A percentile compares a stretch with the other conserved stretches of the same genome.
These are phyloP conservation scores for Escallonia herrerae DNA, from an alignment of 129 eudicot species.

Conservation along the genomic window DNA sequence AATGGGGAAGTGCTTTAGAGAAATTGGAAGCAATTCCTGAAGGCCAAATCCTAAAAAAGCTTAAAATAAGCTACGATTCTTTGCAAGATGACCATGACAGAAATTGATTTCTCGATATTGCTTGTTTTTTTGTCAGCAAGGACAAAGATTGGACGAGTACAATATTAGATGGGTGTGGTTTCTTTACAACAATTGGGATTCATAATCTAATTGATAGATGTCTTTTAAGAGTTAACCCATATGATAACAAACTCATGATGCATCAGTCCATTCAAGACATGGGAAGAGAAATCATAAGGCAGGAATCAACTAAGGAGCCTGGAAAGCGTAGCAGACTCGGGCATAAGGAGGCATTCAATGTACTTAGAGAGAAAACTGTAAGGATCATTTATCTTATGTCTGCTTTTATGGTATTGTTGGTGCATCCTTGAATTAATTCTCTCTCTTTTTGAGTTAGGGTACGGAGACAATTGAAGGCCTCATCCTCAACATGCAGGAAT, in stretches of 20 bases:
- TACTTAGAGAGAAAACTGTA: slow-evolving; percentile 6
- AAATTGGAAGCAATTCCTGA: slow-evolving; percentile 25
- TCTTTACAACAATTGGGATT: slow-evolving; percentile 23
- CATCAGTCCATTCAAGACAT: slow-evolving; percentile 28
- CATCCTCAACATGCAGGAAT: slow-evolving; percentile 3
- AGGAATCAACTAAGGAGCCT: slow-evolving; percentile 11
- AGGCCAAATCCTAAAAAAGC: slow-evolving; percentile 12
- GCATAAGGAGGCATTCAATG: background rate
- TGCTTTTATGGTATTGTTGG: background rate
- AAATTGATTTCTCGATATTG: slow-evolving; percentile 20
- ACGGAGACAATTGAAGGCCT: background rate
- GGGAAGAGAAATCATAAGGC: slow-evolving; percentile 26
- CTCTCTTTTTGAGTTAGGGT: background rate
- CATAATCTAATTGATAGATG: slow-evolving; percentile 27
- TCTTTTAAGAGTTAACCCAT: slow-evolving; percentile 13
- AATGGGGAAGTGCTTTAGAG: slow-evolving; percentile 18
- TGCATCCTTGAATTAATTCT: background rate
- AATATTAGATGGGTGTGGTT: slow-evolving; percentile 13
- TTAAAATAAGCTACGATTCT: slow-evolving; percentile 23
- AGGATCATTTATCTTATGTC: background rate
- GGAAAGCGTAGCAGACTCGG: background rate
- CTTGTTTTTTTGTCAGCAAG: slow-evolving; percentile 22
- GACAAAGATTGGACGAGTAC: slow-evolving; percentile 15
- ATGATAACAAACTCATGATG: slow-evolving; percentile 23
- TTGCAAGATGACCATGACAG: slow-evolving; percentile 27